These are phyloP conservation scores for Nemania abortiva DNA, from an alignment of 2,329 filamentous ascomycete genomes.

Conservation along the genomic window DNA sequence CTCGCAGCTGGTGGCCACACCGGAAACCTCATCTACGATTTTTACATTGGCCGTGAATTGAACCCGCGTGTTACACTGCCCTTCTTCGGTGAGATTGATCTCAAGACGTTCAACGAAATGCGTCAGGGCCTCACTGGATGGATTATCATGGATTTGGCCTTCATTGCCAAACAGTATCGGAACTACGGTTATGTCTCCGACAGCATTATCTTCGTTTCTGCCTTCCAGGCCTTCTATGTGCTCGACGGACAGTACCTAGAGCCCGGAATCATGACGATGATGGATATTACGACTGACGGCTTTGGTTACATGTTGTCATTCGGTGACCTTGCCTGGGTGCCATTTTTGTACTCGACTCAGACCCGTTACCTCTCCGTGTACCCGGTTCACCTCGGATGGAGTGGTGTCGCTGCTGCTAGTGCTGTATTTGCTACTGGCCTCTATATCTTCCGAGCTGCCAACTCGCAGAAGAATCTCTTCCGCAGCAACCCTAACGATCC, in stretches of 20 bases:
- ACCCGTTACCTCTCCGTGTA: constrained; percentile 86
- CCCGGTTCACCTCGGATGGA: constrained; percentile 79
- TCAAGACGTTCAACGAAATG: constrained; percentile 90
- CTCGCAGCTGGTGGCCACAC: constrained; percentile 84
- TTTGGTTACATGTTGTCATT: constrained; percentile 97
- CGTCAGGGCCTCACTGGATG: constrained; percentile 91
- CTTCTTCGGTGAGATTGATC: constrained; percentile 85
- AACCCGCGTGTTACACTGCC: constrained; percentile 88
- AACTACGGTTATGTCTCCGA: constrained; percentile 86
- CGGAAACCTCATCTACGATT: constrained; percentile 92
- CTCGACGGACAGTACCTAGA: constrained; percentile 91
- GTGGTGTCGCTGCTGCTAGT: constrained; percentile 73
- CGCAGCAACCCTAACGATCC: constrained; percentile 89
- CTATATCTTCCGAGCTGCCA: constrained; percentile 89
- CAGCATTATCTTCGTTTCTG: constrained; percentile 83
- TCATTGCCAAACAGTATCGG: constrained; percentile 88
- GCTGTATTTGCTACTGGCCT: constrained; percentile 79
- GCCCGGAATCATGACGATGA: constrained; percentile 88
- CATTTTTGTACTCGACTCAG: constrained; percentile 88
- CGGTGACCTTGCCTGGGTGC: constrained; percentile 92
- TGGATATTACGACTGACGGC: constrained; percentile 92
- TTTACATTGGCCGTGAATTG: constrained; percentile 95
- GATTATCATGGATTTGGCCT: constrained; percentile 86
- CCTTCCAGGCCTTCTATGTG: constrained; percentile 84
- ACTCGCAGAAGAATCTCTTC: constrained; percentile 96